phyloP scores from a whole-genome alignment of 2,329 filamentous ascomycete species.

The Cercospora janseana region DNA sequence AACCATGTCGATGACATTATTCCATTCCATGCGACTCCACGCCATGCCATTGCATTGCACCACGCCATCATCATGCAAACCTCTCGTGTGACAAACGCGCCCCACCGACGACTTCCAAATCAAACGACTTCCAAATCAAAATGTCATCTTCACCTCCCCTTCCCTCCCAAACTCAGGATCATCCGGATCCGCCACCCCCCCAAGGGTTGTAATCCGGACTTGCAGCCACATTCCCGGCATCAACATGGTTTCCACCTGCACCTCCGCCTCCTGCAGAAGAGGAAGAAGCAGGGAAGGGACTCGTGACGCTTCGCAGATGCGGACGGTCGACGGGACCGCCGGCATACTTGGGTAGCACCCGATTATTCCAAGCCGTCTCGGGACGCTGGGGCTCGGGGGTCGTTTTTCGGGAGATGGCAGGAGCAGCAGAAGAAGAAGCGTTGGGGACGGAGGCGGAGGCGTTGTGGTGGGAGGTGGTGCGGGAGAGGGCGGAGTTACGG shows the following conservation, averaged over 20 bases:
- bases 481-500: slow-evolving; percentile 22
- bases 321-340: slow-evolving; percentile 17
- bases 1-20: no score
- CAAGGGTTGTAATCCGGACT: slow-evolving; percentile 46
- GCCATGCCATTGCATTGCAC: no score
- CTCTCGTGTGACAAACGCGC: no score
- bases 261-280: no score
- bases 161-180: slow-evolving; percentile 48
- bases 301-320: slow-evolving; percentile 27
- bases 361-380: slow-evolving; percentile 11
- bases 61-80: background rate
- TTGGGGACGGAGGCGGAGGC: slow-evolving; percentile 8
- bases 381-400: slow-evolving; percentile 13
- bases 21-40: no score
- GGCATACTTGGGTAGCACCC: background rate
- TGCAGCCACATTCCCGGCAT: background rate
- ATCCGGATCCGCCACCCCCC: slow-evolving; percentile 47
- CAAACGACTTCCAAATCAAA: slow-evolving; percentile 27
- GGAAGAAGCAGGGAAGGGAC: slow-evolving; percentile 34
- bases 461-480: slow-evolving; percentile 11
- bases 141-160: slow-evolving; percentile 51
- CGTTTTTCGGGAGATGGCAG: slow-evolving; percentile 2
- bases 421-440: background rate
- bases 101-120: background rate
- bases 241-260: slow-evolving; percentile 1